Evolutionary conservation across 2,329 filamentous ascomycete genomes (phyloP).

Genomic region (Pyricularia pennisetigena): DNA sequence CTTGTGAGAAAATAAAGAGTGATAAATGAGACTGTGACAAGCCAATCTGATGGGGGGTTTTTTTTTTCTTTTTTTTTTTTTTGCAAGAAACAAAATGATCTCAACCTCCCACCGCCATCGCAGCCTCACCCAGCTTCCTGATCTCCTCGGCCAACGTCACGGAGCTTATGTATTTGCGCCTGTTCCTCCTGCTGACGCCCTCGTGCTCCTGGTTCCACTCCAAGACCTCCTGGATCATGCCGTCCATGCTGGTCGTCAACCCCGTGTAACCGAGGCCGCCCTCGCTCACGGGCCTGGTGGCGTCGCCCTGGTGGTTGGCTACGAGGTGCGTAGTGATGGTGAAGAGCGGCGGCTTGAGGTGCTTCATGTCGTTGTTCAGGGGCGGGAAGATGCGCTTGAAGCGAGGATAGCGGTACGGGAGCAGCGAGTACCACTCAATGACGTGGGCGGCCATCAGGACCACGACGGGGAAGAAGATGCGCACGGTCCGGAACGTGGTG

Average conservation of each 20-base stretch:
- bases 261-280: conserved; percentile 29
- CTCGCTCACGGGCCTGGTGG: conserved; percentile 18
- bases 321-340: conserved; percentile 29
- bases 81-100: no score
- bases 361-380: conserved; percentile 21
- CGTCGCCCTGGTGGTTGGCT: conserved; percentile 20
- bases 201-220: conserved; percentile 30
- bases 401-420: conserved; percentile 17
- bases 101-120: conserved; percentile 4
- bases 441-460: conserved; percentile 25
- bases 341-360: conserved; percentile 29
- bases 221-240: conserved; percentile 27
- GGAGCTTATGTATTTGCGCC: conserved; percentile 25
- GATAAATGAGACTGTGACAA: no score
- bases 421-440: conserved; percentile 24
- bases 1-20: background rate
- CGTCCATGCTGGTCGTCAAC: conserved; percentile 27
- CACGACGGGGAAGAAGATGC: conserved; percentile 19
- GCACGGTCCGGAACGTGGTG: conserved; percentile 23
- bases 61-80: background rate
- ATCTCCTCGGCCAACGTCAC: conserved; percentile 28
- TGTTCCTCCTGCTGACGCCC: conserved; percentile 9
- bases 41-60: no score
- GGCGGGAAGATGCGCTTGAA: conserved; percentile 19
- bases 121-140: conserved; percentile 13